A percentile compares a stretch with the other conserved stretches of the same genome.
Evolutionary conservation across 164 flowering plant species (phyloP).

Genomic region (Chloranthus sessilifolius): DNA sequence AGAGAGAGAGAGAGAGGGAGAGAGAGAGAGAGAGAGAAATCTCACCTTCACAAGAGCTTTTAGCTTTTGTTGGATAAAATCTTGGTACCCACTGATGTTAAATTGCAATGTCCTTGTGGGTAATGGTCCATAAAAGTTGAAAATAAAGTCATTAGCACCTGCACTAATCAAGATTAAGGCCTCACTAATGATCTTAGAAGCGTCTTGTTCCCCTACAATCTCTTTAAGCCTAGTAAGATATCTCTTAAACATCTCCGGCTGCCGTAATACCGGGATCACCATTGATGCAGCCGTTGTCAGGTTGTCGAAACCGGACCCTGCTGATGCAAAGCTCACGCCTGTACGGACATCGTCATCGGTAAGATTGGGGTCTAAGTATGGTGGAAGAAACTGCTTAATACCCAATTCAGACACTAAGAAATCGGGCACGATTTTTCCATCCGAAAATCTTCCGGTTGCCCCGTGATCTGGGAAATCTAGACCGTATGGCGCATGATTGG

Average conservation of each 20-base stretch:
- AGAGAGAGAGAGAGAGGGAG: no score
- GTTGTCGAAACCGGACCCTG: constrained; percentile 51
- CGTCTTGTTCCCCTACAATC: constrained; percentile 25
- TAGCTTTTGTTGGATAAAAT: constrained; percentile 25
- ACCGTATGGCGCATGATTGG: constrained; percentile 44
- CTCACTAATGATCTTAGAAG: neutral
- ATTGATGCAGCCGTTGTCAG: constrained; percentile 11
- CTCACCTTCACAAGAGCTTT: neutral
- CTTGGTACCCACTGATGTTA: constrained; percentile 31
- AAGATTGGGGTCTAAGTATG: constrained; percentile 39
- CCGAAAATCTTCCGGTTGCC: constrained; percentile 60
- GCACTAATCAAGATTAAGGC: neutral
- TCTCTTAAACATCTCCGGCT: constrained; percentile 21
- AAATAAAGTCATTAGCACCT: neutral
- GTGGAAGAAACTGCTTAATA: constrained; percentile 46
- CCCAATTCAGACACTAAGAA: constrained; percentile 33
- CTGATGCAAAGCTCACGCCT: constrained; percentile 58
- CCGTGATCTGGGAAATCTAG: constrained; percentile 23
- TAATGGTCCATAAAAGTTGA: neutral
- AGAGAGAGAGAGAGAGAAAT: neutral
- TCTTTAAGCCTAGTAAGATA: constrained; percentile 27
- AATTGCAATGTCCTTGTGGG: neutral
- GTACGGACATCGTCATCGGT: constrained; percentile 28
- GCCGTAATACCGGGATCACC: constrained; percentile 35
- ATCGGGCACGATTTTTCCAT: constrained; percentile 51